Evolutionary conservation across 108 stramenopile genomes (phyloP), one percentile per base, ranked within the genome.

Genomic region (Cyclotella atomus): DNA sequence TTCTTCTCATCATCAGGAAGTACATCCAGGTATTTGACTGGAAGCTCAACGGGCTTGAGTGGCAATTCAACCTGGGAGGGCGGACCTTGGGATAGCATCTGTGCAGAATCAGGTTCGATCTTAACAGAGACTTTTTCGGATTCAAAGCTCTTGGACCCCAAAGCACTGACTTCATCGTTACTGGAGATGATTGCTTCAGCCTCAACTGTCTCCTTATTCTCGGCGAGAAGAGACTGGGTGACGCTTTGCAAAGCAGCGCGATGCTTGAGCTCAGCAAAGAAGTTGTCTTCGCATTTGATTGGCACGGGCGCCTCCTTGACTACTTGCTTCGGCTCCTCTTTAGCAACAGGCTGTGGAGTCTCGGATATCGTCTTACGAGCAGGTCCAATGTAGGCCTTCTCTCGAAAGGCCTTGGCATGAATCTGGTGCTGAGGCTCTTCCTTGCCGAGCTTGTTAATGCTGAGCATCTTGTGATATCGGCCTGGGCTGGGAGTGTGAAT

Each of bases 1-100:
- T 33, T 59, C 57, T 59, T 59, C 30, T 59, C 57, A 23, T 59
- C 57, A 59, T 59, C 57, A 33, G 57, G 57, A 15, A 59, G 19
- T 6, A 59, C 30, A 12, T 34, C 57, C 5, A 52, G 5, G 2
- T n/a, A 23, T n/a, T n/a, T n/a, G n/a, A n/a, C n/a, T n/a, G n/a
- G n/a, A n/a, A n/a, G n/a, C n/a, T n/a, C n/a, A n/a, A n/a, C n/a
- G n/a, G n/a, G n/a, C 52, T 52, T 52, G 9, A 23, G 4, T 23
- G 52, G 52, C 1, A 52, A 2, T 9, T 6, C 20, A 5, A 23
- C 20, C 52, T 52, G 20, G 21, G n/a, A 10, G 23, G 21, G 1
- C 10, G 52, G 24, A 23, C 2, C 10, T 23, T 19, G 52, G 1
- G 24, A 2, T 10, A 1, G 2, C 1, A 23, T 23, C 52, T 52